phyloP scores from a whole-genome alignment of 2,329 filamentous ascomycete species.

The Metarhizium humberi region DNA sequence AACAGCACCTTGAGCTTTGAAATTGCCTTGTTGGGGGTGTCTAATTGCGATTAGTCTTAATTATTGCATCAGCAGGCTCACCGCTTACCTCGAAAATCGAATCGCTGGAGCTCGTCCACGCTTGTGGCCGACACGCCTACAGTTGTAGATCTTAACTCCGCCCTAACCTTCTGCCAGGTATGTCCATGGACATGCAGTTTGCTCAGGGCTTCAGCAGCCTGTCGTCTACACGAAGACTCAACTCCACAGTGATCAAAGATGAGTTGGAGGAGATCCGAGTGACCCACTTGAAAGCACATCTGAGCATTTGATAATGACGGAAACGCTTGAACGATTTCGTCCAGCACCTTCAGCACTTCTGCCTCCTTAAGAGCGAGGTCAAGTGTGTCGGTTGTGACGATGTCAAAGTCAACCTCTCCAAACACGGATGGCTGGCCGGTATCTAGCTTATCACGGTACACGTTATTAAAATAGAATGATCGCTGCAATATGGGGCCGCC shows the following conservation, averaged over 20 bases:
- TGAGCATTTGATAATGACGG: constrained; percentile 60
- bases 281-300: constrained; percentile 87
- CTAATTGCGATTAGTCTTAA: constrained; percentile 20
- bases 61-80: background rate
- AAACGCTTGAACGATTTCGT: constrained; percentile 78
- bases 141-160: constrained; percentile 69
- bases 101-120: constrained; percentile 79
- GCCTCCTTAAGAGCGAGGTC: constrained; percentile 87
- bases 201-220: constrained; percentile 75
- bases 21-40: constrained; percentile 47
- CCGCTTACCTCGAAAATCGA: constrained; percentile 71
- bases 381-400: constrained; percentile 72
- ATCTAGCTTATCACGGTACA: constrained; percentile 70
- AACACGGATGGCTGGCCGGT: constrained; percentile 76
- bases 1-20: constrained; percentile 50
- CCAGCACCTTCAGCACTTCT: constrained; percentile 86
- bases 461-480: constrained; percentile 78
- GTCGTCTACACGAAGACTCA: constrained; percentile 53
- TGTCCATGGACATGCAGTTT: constrained; percentile 75
- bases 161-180: constrained; percentile 75
- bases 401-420: constrained; percentile 92
- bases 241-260: constrained; percentile 90
- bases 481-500: constrained; percentile 56
- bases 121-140: constrained; percentile 82
- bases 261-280: constrained; percentile 74